Evolutionary conservation across 2,329 filamentous ascomycete species (phyloP), one percentile per base, ranked within the genome.

Genomic region (Atkinsonella texensis): DNA sequence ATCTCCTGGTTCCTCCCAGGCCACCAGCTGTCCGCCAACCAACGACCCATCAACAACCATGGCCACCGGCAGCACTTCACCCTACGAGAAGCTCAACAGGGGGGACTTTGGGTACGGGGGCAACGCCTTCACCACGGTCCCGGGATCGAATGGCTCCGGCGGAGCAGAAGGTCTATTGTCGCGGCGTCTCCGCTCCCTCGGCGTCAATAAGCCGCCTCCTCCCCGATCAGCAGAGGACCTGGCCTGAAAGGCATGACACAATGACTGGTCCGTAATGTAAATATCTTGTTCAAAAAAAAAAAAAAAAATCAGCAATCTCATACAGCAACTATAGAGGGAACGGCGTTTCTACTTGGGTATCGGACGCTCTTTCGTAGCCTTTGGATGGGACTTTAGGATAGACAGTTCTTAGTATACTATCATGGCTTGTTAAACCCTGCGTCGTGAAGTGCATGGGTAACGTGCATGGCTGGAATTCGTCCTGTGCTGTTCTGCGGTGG

Each of bases 1-100:
- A 20, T 66, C 64, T 13, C 57, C 62, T 13, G 57, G 56, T 13
- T 63, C 67, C 28, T 58, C 59, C 1, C 61, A 62, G 39, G 56
- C 56, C 46, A 63, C 56, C 46, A 65, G 62, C 53, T 61, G 64
- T 20, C 68, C 68, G 32, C 68, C 63, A 4, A 68, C 63, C 28
- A 67, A 65, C 45, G 68, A 68, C 51, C 64, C 65, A 46, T 59
- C 58, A 42, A 56, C 58, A 42, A 56, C 52, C 9, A 52, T 64
- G 52, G 67, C 46, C 42, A 53, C 56, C 9, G 67, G 45, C 41
- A 54, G 23, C 35, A 18, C 39, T 15, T 50, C 61, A 2, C 61
- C 63, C 9, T 88, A 89, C 61, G 78, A 79, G 60, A 89, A 89
- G 62, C 76, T 88, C 18, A 81, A 63, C 59, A 85, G 77, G 62